Percentiles rank a stretch among this genome's conserved stretches.
phyloP scores from a whole-genome alignment of 2,329 filamentous ascomycete genomes.

The Lithohypha guttulata region DNA sequence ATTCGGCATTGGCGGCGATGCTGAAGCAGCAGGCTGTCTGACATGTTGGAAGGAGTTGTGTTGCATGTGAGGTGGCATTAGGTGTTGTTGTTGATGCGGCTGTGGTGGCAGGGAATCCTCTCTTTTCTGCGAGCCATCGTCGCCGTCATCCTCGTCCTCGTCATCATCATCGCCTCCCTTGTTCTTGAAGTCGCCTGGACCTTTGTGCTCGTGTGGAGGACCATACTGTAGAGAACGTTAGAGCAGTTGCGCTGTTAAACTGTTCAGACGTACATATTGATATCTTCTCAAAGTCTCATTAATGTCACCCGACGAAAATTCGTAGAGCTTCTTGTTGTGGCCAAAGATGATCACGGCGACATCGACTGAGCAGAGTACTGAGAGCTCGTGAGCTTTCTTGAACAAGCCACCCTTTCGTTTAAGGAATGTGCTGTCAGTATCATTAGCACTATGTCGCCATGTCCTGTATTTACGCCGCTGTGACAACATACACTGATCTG shows the following conservation, averaged over 20 bases:
- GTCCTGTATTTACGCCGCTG: background rate
- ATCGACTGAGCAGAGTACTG: slow-evolving; percentile 94
- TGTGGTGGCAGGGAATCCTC: slow-evolving; percentile 48
- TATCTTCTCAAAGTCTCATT: slow-evolving; percentile 79
- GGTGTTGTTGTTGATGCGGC: slow-evolving; percentile 36
- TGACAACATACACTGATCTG: slow-evolving; percentile 74
- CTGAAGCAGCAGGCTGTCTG: slow-evolving; percentile 70
- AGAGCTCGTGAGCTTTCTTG: slow-evolving; percentile 98
- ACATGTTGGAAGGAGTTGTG: slow-evolving; percentile 66
- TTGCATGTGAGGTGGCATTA: slow-evolving; percentile 59
- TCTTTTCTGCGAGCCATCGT: slow-evolving; percentile 51
- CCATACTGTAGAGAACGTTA: slow-evolving; percentile 55
- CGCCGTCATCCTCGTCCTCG: slow-evolving; percentile 71
- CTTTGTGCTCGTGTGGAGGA: slow-evolving; percentile 89
- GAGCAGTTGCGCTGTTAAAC: slow-evolving; percentile 1
- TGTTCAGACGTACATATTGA: slow-evolving; percentile 60
- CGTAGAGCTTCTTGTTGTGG: slow-evolving; percentile 97
- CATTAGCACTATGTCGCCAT: slow-evolving; percentile 17
- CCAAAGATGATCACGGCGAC: slow-evolving; percentile 98
- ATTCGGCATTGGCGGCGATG: slow-evolving; percentile 78
- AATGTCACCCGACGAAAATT: slow-evolving; percentile 93
- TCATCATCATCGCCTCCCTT: slow-evolving; percentile 61
- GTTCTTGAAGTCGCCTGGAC: slow-evolving; percentile 81
- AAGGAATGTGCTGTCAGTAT: slow-evolving; percentile 68
- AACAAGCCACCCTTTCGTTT: slow-evolving; percentile 98